Evolutionary conservation across 257 asterid species (phyloP), one percentile per base, ranked within the genome.

Genomic region (Scutellaria barbata): DNA sequence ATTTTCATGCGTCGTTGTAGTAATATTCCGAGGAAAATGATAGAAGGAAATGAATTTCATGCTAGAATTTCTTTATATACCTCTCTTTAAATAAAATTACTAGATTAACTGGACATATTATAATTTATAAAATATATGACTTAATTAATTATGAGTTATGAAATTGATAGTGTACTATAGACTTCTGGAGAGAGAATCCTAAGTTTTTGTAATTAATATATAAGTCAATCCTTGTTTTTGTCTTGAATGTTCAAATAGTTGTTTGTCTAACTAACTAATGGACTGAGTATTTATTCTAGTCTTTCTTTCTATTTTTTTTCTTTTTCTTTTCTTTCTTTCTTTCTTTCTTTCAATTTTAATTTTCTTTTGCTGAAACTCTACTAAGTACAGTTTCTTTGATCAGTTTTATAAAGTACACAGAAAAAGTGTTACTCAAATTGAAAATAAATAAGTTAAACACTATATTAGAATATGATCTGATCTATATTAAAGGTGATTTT

Each of bases 151-250:
- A 33, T 59, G 39, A 46, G 37, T 55, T 43, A 7, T 18, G 51
- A 18, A 63, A 42, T 54, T 33, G 46, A 20, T 40, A 22, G 51
- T 51, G 30, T 39, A 13, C 17, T 33, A 33, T 50, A 6, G 20
- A 8, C 37, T 41, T 25, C 6, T 53, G 25, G 25, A 11, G 59
- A 16, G 3, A 14, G 20, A 64, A 22, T 6, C 50, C 64, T 63
- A 7, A 18, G 47, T 53, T 73, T 22, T 65, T 41, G 22, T 64
- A 48, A 30, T 33, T 16, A 48, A 63, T 53, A 40, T 53, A 53
- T 45, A 64, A 10, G 61, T 11, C 42, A 48, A 16, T 43, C 10
- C 13, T 54, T 53, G 20, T 10, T 64, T 18, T 20, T 7, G 16
- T 55, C 43, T 48, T 18, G 52, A 43, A 33, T 56, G 10, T 56